Percentiles rank a stretch among this genome's conserved stretches.
Conservation (phyloP, 805 yeast genomes). For the Candida silvatica region DNA sequence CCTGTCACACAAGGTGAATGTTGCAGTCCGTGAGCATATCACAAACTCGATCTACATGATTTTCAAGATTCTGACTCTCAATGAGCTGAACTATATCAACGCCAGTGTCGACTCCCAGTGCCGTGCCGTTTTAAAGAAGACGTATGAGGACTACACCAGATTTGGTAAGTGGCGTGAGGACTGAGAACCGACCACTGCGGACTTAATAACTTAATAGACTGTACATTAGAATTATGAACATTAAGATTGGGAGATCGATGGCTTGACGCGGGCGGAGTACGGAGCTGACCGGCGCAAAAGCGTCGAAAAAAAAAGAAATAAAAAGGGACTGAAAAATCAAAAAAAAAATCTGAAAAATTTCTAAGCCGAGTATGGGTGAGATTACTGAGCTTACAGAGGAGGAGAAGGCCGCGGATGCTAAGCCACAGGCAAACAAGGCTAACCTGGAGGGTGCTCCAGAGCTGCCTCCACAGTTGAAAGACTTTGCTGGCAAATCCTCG, state of each 20-base stretch:
- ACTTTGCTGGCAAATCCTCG: conserved; percentile 49
- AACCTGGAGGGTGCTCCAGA: conserved; percentile 52
- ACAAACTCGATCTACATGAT: conserved; percentile 50
- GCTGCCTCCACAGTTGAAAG: conserved; percentile 76
- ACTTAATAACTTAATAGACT: background rate
- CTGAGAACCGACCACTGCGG: conserved; percentile 12
- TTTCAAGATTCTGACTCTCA: conserved; percentile 60
- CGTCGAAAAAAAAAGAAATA: background rate
- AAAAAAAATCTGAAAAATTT: too few species aligned
- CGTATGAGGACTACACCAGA: conserved; percentile 67
- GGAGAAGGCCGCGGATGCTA: too few species aligned
- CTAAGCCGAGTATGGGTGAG: conserved; percentile 23
- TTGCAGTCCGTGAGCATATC: conserved; percentile 38
- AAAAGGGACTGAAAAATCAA: background rate
- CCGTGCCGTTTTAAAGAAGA: conserved; percentile 52
- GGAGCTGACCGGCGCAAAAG: too few species aligned
- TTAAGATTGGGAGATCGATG: too few species aligned
- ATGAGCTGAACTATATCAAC: conserved; percentile 56
- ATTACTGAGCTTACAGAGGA: conserved; percentile 20
- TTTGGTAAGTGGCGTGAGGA: conserved; percentile 77
- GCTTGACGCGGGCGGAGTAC: too few species aligned
- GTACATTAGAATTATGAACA: too few species aligned
- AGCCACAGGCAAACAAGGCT: conserved; percentile 9
- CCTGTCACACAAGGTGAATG: conserved; percentile 39
- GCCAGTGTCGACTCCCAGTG: conserved; percentile 63